Evolutionary conservation across 2,329 filamentous ascomycete genomes (phyloP).

Genomic region (Pestalotiopsis sp.): DNA sequence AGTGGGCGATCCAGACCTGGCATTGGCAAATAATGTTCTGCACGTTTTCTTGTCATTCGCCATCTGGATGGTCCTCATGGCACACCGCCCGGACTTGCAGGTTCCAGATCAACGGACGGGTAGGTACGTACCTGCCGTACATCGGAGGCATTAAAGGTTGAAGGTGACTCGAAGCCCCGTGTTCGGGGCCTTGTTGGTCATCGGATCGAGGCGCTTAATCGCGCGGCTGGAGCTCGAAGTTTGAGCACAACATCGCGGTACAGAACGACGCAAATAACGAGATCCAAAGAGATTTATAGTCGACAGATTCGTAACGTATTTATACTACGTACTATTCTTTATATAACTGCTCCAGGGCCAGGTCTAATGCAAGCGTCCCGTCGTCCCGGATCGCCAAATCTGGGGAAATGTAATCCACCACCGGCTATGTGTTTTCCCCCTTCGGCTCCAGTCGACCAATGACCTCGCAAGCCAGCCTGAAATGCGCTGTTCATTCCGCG

Average conservation of each 20-base stretch:
- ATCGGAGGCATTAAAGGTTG: background rate
- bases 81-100: slow-evolving; percentile 5
- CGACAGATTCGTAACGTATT: background rate
- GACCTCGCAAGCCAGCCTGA: background rate
- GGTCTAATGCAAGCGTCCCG: slow-evolving; percentile 15
- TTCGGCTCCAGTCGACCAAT: slow-evolving; percentile 5
- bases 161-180: background rate
- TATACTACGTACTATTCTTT: background rate
- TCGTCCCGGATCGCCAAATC: slow-evolving; percentile 11
- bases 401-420: slow-evolving; percentile 15
- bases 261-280: background rate
- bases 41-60: slow-evolving; percentile 1
- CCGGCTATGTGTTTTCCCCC: slow-evolving; percentile 18
- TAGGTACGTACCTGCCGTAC: background rate
- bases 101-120: background rate
- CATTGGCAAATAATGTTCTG: background rate
- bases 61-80: background rate
- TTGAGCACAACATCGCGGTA: background rate
- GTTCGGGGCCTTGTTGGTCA: background rate
- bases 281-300: background rate
- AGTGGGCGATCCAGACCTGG: background rate
- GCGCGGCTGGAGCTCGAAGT: background rate
- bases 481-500: slow-evolving; percentile 1
- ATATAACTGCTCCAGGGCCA: background rate
- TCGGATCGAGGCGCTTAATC: background rate